A percentile compares a stretch with the other conserved stretches of the same genome.
Conservation (phyloP, 805 yeast genomes). For the Sugiyamaella boreocaroliniensis region DNA sequence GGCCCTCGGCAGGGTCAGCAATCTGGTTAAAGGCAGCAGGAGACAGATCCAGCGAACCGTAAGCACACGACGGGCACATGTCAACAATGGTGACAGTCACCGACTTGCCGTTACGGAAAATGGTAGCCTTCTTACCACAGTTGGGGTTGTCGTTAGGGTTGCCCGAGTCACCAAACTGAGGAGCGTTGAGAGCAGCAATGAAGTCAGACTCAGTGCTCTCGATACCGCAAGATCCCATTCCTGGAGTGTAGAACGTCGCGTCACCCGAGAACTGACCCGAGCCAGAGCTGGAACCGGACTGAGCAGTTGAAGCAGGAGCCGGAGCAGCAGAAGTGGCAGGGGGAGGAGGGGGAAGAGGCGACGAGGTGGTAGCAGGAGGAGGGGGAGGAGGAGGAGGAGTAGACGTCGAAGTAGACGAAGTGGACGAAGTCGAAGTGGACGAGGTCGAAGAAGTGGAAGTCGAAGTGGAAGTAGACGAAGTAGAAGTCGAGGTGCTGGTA, state of each 20-base stretch:
- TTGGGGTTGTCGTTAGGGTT: slow-evolving; percentile 16
- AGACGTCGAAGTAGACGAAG: slow-evolving; percentile 11
- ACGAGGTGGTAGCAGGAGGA: slow-evolving; percentile 1
- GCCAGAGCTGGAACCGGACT: slow-evolving; percentile 17
- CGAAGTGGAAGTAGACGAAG: slow-evolving; percentile 1
- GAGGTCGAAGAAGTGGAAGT: slow-evolving; percentile 13
- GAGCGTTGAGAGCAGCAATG: slow-evolving; percentile 44
- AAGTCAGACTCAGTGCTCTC: slow-evolving; percentile 40
- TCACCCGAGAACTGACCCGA: slow-evolving; percentile 18
- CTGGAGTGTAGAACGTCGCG: slow-evolving; percentile 22
- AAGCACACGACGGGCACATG: slow-evolving; percentile 48
- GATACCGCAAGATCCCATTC: slow-evolving; percentile 51
- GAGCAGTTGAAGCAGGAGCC: slow-evolving; percentile 8
- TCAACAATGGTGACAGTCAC: slow-evolving; percentile 54
- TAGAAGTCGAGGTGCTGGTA: slow-evolving; percentile 3
- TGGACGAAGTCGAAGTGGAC: slow-evolving; percentile 7
- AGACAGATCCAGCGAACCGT: slow-evolving; percentile 49
- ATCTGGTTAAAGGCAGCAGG: slow-evolving; percentile 50
- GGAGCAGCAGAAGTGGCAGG: slow-evolving; percentile 15
- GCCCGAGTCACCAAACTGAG: slow-evolving; percentile 12
- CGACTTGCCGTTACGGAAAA: slow-evolving; percentile 39
- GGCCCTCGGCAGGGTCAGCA: slow-evolving; percentile 48
- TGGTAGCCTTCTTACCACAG: slow-evolving; percentile 12
- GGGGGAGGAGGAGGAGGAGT: slow-evolving; percentile 5
- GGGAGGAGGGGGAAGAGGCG: slow-evolving; percentile 4